Base-by-base conservation (phyloP, 192 early-diverging fungal species). In the Chytriomyces confervae region DNA sequence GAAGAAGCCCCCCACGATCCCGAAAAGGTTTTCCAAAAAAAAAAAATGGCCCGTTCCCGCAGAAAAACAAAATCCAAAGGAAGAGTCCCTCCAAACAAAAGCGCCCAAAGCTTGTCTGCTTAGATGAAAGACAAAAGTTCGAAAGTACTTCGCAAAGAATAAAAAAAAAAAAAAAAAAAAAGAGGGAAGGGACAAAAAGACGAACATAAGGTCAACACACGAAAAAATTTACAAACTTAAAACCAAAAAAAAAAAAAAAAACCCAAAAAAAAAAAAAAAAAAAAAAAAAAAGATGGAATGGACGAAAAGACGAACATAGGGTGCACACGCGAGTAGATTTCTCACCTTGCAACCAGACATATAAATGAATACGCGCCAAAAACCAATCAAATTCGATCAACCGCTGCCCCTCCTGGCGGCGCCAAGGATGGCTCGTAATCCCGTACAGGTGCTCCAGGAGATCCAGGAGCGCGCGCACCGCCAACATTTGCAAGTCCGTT, bases 401-500 rank as follows among this genome's bases (percentile, higher is more conserved):
- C 36, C 36, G 36, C 36, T 36, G 36, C 36, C 3, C 36, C 36
- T 36, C 36, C 36, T 2, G 36, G 36, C 36, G 36, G 36, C 36
- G 36, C 36, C 36, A 36, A 36, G 18, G 64, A 36, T 16, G 64
- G 64, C 16, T 20, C 23, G 6, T 66, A 66, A 13, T 66, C 64
- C n/a, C 36, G 36, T 36, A 36, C 36, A 36, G 36, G 36, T 70
- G 48, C 53, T 23, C 44, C 18, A 36, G 57, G 24, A 51, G 71
- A 65, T 18, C 18, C 57, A 20, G 24, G 44, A 2, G 51, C 48
- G 10, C 72, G 10, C n/a, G 72, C 46, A 27, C n/a, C n/a, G 4
- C 61, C 61, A 74, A 62, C 57, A 16, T 61, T 61, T 7, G 29
- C 60, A 45, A 61, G 53, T 13, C 72, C 72, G 20, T 20, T 51